These are phyloP conservation scores for Cercospora zeae-maydis DNA, from an alignment of 2,329 filamentous ascomycete genomes.

Conservation along the genomic window DNA sequence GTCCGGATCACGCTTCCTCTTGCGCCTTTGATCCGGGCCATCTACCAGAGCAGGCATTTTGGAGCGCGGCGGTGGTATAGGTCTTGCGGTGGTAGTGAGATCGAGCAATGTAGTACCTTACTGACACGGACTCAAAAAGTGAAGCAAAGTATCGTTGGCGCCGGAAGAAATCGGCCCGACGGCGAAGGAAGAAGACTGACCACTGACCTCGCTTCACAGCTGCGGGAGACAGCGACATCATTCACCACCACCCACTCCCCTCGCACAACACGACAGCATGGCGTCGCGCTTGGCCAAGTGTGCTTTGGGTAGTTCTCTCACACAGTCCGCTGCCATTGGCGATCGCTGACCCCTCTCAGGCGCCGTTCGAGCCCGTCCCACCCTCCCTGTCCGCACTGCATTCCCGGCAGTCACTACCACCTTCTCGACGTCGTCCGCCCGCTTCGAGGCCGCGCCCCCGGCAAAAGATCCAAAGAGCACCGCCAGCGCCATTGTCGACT, in stretches of 20 bases:
- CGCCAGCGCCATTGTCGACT: conserved; percentile 90
- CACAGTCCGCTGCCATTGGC: conserved; percentile 14
- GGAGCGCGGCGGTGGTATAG: background rate
- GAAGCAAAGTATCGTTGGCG: background rate
- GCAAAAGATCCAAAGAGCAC: conserved; percentile 91
- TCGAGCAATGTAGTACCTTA: conserved; percentile 2
- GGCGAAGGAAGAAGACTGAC: background rate
- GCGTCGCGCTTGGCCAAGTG: conserved; percentile 95
- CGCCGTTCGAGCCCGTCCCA: conserved; percentile 70
- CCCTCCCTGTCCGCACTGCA: conserved; percentile 70
- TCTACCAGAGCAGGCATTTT: conserved; percentile 38
- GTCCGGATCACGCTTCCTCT: conserved; percentile 42
- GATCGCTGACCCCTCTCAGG: conserved; percentile 53
- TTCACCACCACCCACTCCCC: conserved; percentile 14
- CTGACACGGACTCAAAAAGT: background rate
- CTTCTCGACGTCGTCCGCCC: conserved; percentile 61
- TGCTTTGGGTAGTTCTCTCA: conserved; percentile 73
- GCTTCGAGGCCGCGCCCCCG: conserved; percentile 56
- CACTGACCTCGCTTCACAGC: background rate
- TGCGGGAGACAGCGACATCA: conserved; percentile 14
- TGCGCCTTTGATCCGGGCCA: conserved; percentile 36
- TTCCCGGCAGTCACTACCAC: conserved; percentile 69
- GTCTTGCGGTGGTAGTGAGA: background rate
- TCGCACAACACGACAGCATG: conserved; percentile 65
- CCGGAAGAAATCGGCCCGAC: conserved; percentile 11